Percentiles rank a stretch among this genome's conserved stretches.
Conservation (phyloP, 2,329 filamentous ascomycete species). For the Pezicula carpinea region DNA sequence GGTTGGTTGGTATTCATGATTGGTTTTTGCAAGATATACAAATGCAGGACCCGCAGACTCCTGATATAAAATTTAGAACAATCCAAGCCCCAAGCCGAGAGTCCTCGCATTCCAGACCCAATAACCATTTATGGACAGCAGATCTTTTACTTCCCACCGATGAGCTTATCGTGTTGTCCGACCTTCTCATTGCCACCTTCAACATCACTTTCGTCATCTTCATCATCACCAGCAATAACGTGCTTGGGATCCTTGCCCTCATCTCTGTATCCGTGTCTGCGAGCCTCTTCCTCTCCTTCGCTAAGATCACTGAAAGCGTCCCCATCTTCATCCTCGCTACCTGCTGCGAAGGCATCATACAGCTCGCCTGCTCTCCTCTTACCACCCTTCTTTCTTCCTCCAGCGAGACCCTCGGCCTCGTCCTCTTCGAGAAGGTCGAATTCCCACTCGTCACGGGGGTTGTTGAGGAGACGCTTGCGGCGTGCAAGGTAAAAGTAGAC, state of each 20-base stretch:
- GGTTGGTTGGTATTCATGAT: too few relatives aligned
- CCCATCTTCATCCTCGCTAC: conserved; percentile 65
- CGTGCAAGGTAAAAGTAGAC: conserved; percentile 78
- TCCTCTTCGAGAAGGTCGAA: conserved; percentile 89
- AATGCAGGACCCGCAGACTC: too few relatives aligned
- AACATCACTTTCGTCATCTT: conserved; percentile 26
- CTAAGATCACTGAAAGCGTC: conserved; percentile 33
- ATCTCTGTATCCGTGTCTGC: conserved; percentile 26
- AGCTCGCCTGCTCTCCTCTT: conserved; percentile 74
- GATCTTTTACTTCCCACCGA: not conserved
- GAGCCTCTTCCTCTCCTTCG: conserved; percentile 31
- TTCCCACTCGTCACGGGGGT: conserved; percentile 78
- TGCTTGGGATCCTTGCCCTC: conserved; percentile 40
- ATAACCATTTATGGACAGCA: too few relatives aligned
- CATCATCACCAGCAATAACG: conserved; percentile 43
- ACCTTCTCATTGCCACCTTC: conserved; percentile 10
- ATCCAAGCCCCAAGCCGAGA: too few relatives aligned
- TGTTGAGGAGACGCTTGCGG: conserved; percentile 69
- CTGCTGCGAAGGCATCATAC: conserved; percentile 96
- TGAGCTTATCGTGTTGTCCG: not conserved
- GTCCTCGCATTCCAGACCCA: too few relatives aligned
- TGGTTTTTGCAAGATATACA: too few relatives aligned
- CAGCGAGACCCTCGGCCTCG: conserved; percentile 55
- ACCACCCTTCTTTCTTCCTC: conserved; percentile 40
- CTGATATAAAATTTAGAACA: too few relatives aligned